These are phyloP conservation scores for Panicum virgatum DNA, from an alignment of 202 grass and related monocot genomes.

Conservation along the genomic window DNA sequence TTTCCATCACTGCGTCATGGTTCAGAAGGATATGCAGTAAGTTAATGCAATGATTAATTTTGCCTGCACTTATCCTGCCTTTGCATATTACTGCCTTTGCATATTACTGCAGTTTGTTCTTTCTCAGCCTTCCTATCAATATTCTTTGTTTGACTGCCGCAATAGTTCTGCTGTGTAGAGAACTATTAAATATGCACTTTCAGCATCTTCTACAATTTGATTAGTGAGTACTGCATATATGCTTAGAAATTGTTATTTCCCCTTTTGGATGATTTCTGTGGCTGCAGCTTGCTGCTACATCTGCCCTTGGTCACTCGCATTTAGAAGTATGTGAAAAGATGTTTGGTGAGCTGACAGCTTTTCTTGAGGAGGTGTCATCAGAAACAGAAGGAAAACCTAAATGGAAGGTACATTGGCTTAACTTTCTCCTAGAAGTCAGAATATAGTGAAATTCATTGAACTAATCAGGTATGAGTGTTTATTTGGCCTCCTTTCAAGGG, in stretches of 20 bases:
- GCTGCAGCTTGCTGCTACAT: slow-evolving; percentile 84
- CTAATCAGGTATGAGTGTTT: background rate
- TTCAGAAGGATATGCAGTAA: slow-evolving; percentile 94
- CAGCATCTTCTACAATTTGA: slow-evolving; percentile 34
- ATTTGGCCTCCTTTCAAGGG: slow-evolving; percentile 22
- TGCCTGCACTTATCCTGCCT: slow-evolving; percentile 33
- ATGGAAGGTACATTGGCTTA: slow-evolving; percentile 77
- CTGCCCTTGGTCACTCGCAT: slow-evolving; percentile 91
- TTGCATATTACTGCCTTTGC: background rate
- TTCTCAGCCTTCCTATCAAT: background rate
- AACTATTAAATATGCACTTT: slow-evolving; percentile 10
- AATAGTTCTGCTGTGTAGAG: slow-evolving; percentile 19
- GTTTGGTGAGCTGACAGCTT: slow-evolving; percentile 85
- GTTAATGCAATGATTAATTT: slow-evolving; percentile 41
- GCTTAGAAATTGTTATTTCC: slow-evolving; percentile 2
- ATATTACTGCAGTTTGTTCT: slow-evolving; percentile 24
- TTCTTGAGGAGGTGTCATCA: slow-evolving; percentile 89
- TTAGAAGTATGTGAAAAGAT: slow-evolving; percentile 90
- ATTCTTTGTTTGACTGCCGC: background rate
- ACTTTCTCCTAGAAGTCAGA: slow-evolving; percentile 30
- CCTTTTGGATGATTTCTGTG: slow-evolving; percentile 24
- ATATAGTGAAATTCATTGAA: background rate
- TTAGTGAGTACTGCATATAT: background rate
- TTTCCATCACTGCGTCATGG: slow-evolving; percentile 92
- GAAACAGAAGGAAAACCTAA: slow-evolving; percentile 95